Conservation (phyloP, 2,329 filamentous ascomycete genomes). For the Xylariaceae sp. region DNA sequence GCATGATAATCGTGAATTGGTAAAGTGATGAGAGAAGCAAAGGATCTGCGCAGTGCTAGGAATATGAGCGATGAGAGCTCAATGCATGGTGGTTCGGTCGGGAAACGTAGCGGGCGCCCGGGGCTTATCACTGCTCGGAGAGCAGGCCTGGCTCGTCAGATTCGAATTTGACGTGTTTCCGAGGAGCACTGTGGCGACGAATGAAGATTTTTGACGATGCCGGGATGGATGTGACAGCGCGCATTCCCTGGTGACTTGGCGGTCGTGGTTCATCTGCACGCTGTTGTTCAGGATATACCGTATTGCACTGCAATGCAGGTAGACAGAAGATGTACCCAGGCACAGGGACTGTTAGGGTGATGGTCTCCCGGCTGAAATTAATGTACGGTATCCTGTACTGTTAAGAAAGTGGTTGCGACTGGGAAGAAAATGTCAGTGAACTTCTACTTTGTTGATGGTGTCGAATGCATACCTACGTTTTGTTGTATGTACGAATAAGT, state of each 20-base stretch:
- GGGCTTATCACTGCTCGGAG: neutral
- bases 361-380: neutral
- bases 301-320: neutral
- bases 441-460: too few relatives aligned
- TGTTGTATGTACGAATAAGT: too few relatives aligned
- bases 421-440: too few relatives aligned
- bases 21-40: neutral
- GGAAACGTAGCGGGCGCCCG: neutral
- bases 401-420: too few relatives aligned
- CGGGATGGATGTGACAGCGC: neutral
- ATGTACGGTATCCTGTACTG: neutral
- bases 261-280: neutral
- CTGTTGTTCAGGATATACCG: neutral
- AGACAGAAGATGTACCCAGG: neutral
- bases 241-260: neutral
- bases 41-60: neutral
- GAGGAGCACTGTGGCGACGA: neutral
- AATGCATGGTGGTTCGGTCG: neutral
- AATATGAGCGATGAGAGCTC: neutral
- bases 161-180: neutral
- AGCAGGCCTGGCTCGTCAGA: neutral
- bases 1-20: neutral
- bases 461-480: too few relatives aligned
- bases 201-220: neutral
- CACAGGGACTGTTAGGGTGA: neutral